These are phyloP conservation scores for Rhinocladiella similis DNA, from an alignment of 2,329 filamentous ascomycete genomes.

Conservation along the genomic window DNA sequence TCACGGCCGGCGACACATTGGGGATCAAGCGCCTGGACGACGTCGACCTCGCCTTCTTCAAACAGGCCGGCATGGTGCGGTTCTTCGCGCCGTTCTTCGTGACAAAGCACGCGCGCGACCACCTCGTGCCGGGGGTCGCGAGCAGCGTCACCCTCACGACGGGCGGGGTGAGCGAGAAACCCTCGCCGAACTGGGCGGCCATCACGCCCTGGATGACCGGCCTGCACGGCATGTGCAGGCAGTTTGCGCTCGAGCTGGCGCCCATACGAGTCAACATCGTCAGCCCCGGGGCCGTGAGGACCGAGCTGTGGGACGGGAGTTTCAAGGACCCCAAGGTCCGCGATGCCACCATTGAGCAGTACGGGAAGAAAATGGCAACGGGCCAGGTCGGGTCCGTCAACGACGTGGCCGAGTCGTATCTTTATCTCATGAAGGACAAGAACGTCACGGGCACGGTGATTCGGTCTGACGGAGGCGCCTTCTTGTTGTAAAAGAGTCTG, in stretches of 20 bases:
- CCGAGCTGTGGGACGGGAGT: constrained; percentile 40
- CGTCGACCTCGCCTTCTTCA: constrained; percentile 29
- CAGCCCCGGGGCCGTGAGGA: constrained; percentile 43
- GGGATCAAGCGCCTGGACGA: constrained; percentile 30
- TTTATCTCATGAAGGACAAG: constrained; percentile 47
- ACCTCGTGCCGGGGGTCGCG: constrained; percentile 30
- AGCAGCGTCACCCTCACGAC: constrained; percentile 45
- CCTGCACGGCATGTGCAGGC: constrained; percentile 37
- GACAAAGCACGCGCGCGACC: constrained; percentile 37
- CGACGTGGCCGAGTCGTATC: constrained; percentile 48
- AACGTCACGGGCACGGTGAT: constrained; percentile 41
- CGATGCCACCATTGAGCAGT: constrained; percentile 27
- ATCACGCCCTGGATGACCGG: constrained; percentile 31
- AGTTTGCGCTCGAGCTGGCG: constrained; percentile 43
- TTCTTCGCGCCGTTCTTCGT: constrained; percentile 39
- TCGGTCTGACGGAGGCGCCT: constrained; percentile 38
- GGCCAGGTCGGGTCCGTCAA: constrained; percentile 34
- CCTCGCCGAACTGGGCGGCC: constrained; percentile 37
- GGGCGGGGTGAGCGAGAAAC: constrained; percentile 39
- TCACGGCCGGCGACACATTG: constrained; percentile 49
- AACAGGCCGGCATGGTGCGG: constrained; percentile 36
- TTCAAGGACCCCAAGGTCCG: constrained; percentile 27
- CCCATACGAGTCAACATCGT: constrained; percentile 47
- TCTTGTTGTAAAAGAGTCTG: constrained; percentile 26
- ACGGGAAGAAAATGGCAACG: constrained; percentile 33